Conservation (phyloP, 2,329 filamentous ascomycete species). For the Phoma herbarum region DNA sequence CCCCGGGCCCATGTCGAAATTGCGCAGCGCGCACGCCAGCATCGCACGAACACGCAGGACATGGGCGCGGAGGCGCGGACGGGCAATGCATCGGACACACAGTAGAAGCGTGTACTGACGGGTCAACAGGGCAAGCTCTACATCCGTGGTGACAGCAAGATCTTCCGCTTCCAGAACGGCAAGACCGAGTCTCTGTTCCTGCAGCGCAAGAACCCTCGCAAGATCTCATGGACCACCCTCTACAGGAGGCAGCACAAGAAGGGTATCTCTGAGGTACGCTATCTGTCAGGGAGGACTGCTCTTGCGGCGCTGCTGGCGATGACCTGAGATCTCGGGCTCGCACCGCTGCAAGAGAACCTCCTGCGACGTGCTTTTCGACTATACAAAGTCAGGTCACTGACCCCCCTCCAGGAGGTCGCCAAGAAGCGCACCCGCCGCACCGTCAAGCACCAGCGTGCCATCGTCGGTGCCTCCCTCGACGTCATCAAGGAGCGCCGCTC, state of each 20-base stretch:
- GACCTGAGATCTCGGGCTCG: constrained; percentile 37
- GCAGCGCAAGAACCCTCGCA: constrained; percentile 99
- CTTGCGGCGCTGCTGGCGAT: constrained; percentile 15
- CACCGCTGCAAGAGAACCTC: constrained; percentile 20
- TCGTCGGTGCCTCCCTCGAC: constrained; percentile 98
- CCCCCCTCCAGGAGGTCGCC: constrained; percentile 83
- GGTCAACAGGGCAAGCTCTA: constrained; percentile 91
- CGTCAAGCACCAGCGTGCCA: constrained; percentile 98
- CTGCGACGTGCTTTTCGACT: constrained; percentile 22
- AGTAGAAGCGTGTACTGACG: constrained; percentile 42
- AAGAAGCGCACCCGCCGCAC: constrained; percentile 99
- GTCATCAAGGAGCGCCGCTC: constrained; percentile 99
- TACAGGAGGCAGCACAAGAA: constrained; percentile 99
- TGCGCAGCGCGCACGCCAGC: constrained; percentile 22
- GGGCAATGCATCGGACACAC: constrained; percentile 10
- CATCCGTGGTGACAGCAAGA: constrained; percentile 99
- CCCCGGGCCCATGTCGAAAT: constrained; percentile 37
- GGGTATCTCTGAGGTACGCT: constrained; percentile 97
- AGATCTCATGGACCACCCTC: constrained; percentile 97
- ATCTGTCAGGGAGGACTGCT: constrained; percentile 21
- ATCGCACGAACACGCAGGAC: constrained; percentile 26
- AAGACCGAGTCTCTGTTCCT: constrained; percentile 99
- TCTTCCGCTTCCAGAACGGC: constrained; percentile 99
- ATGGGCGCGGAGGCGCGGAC: constrained; percentile 22
- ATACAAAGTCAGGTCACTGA: constrained; percentile 20